phyloP scores from a whole-genome alignment of 768 basidiomycete species.

The Auricularia sp. region DNA sequence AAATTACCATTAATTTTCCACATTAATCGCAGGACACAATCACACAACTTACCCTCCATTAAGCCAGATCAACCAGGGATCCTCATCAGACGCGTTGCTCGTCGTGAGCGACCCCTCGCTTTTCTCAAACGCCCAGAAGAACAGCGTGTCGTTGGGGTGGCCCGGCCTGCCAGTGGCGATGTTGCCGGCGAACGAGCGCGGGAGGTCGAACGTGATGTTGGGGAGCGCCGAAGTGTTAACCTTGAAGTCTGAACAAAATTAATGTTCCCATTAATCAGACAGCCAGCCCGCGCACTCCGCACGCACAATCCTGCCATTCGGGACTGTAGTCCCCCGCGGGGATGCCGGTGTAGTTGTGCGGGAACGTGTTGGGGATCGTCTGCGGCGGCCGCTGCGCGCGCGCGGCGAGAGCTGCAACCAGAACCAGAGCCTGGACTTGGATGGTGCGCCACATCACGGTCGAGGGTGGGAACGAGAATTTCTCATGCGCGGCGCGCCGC shows the following conservation, averaged over 20 bases:
- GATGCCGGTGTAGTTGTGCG: conserved; percentile 37
- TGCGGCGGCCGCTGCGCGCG: background rate
- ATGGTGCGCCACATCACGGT: too few relatives aligned
- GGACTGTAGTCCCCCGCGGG: conserved; percentile 40
- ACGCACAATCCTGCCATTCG: conserved; percentile 53
- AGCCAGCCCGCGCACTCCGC: background rate
- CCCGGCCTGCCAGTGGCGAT: conserved; percentile 46
- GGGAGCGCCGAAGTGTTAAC: conserved; percentile 42
- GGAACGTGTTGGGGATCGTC: conserved; percentile 25
- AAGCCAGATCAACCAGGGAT: conserved; percentile 67
- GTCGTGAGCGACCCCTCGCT: conserved; percentile 44
- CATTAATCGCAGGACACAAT: background rate
- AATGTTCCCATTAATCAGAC: background rate
- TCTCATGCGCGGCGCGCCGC: too few relatives aligned
- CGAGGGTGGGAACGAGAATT: too few relatives aligned
- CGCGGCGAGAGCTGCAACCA: too few relatives aligned
- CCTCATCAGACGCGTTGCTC: conserved; percentile 20
- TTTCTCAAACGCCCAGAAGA: conserved; percentile 57
- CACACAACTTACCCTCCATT: conserved; percentile 49
- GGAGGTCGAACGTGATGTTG: conserved; percentile 44
- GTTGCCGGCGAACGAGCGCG: conserved; percentile 53
- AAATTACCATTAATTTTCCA: too few relatives aligned
- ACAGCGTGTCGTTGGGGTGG: conserved; percentile 56
- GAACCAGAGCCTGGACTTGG: too few relatives aligned
- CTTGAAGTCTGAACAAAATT: conserved; percentile 42